Percentiles rank a stretch among this genome's conserved stretches.
Evolutionary conservation across 768 basidiomycete species (phyloP).

Genomic region (Suillus subaureus): DNA sequence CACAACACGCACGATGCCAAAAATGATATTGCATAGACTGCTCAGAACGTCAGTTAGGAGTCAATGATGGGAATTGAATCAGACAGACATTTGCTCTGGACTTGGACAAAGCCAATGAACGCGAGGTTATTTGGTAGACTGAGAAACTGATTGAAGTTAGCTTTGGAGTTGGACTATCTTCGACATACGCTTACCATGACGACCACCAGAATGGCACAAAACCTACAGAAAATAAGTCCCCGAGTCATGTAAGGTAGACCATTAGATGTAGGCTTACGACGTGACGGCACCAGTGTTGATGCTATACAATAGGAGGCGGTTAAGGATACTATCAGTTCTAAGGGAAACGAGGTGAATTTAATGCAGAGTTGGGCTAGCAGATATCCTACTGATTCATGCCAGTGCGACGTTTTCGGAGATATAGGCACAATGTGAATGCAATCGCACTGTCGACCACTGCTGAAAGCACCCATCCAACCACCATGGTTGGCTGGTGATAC

Average conservation of each 20-base stretch:
- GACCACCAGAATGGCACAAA: slow-evolving; percentile 15
- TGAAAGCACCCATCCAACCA: slow-evolving; percentile 13
- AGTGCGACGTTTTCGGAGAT: slow-evolving; percentile 14
- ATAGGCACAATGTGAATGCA: background rate
- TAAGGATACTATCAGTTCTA: slow-evolving; percentile 20
- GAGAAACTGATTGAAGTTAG: slow-evolving; percentile 9
- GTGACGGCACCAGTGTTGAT: slow-evolving; percentile 20
- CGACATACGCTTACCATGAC: slow-evolving; percentile 8
- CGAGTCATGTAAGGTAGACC: background rate
- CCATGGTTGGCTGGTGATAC: slow-evolving; percentile 15
- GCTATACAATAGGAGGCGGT: slow-evolving; percentile 20
- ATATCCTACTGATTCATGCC: slow-evolving; percentile 12
- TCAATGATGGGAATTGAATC: background rate
- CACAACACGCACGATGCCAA: slow-evolving; percentile 17
- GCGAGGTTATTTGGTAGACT: slow-evolving; percentile 5
- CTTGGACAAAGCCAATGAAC: slow-evolving; percentile 18
- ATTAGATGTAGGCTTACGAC: slow-evolving; percentile 10
- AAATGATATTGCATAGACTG: slow-evolving; percentile 23
- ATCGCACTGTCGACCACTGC: background rate
- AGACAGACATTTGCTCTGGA: slow-evolving; percentile 19
- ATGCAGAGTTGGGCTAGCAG: too few relatives aligned
- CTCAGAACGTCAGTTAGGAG: background rate
- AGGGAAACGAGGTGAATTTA: background rate
- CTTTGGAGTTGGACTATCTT: background rate
- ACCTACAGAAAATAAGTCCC: slow-evolving; percentile 3